These are phyloP conservation scores for Ephemerocybe angulata DNA, from an alignment of 768 basidiomycete species.

Conservation along the genomic window DNA sequence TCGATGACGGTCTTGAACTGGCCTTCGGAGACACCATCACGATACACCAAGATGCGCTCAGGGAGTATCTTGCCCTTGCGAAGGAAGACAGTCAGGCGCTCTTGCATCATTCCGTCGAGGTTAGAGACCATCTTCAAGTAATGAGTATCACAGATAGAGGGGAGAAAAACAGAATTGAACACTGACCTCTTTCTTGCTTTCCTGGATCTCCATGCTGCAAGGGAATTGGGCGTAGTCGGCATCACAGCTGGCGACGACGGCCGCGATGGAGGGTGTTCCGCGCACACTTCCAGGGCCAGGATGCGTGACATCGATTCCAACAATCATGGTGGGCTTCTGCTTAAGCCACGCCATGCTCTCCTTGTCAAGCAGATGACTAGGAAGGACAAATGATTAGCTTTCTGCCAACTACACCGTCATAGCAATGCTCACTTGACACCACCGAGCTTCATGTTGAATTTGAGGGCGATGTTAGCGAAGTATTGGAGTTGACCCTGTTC, in stretches of 20 bases:
- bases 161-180: background rate
- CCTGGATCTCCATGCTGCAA: constrained; percentile 68
- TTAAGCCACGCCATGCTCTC: constrained; percentile 58
- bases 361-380: constrained; percentile 45
- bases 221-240: constrained; percentile 64
- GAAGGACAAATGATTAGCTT: constrained; percentile 5
- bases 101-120: constrained; percentile 60
- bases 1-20: constrained; percentile 64
- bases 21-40: constrained; percentile 83
- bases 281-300: constrained; percentile 70
- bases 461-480: constrained; percentile 78
- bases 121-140: constrained; percentile 71
- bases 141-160: background rate
- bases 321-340: constrained; percentile 66
- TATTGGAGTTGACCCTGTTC: constrained; percentile 63
- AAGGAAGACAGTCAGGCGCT: constrained; percentile 56
- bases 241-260: constrained; percentile 79
- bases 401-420: background rate
- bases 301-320: constrained; percentile 82
- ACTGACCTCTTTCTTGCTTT: constrained; percentile 68
- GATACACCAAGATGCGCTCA: constrained; percentile 64
- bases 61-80: constrained; percentile 52
- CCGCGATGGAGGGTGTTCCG: constrained; percentile 79
- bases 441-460: constrained; percentile 81
- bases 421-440: constrained; percentile 59